Conservation (phyloP, 257 asterid species). For the Paraleonurus japonicus region DNA sequence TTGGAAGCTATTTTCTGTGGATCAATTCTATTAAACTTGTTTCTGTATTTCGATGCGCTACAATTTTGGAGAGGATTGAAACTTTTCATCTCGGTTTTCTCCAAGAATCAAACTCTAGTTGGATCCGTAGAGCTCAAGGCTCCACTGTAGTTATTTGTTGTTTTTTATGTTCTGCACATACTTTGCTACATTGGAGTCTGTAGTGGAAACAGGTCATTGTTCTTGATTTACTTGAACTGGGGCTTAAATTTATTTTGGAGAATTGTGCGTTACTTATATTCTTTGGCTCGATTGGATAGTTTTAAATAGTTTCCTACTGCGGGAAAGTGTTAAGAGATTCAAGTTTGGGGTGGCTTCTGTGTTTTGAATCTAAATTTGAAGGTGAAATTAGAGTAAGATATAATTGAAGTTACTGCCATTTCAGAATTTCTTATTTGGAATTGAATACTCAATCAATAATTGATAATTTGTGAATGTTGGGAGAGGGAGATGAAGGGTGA, state of each 20-base stretch:
- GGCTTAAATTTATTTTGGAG: background rate
- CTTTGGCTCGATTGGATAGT: background rate
- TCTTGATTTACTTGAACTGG: conserved; percentile 21
- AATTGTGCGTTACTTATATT: background rate
- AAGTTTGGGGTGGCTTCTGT: background rate
- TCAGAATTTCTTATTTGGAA: conserved; percentile 11
- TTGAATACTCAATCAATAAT: conserved; percentile 8
- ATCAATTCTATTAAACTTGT: conserved; percentile 17
- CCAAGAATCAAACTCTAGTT: conserved; percentile 24
- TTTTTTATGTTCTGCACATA: background rate
- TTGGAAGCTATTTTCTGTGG: conserved; percentile 16
- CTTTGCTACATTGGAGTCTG: conserved; percentile 27
- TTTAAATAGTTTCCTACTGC: background rate
- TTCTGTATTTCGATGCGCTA: background rate
- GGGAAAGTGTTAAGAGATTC: conserved; percentile 21
- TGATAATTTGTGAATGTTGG: conserved; percentile 36
- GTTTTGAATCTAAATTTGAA: conserved; percentile 12
- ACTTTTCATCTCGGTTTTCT: background rate
- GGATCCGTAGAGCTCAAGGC: conserved; percentile 19
- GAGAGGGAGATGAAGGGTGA: conserved; percentile 52
- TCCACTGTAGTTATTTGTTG: background rate
- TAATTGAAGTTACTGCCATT: background rate
- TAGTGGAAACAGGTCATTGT: background rate
- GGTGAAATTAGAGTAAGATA: conserved; percentile 14
- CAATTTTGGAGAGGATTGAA: conserved; percentile 1